Base-by-base conservation (phyloP, 345 rosid genomes). In the Populus tremula region DNA sequence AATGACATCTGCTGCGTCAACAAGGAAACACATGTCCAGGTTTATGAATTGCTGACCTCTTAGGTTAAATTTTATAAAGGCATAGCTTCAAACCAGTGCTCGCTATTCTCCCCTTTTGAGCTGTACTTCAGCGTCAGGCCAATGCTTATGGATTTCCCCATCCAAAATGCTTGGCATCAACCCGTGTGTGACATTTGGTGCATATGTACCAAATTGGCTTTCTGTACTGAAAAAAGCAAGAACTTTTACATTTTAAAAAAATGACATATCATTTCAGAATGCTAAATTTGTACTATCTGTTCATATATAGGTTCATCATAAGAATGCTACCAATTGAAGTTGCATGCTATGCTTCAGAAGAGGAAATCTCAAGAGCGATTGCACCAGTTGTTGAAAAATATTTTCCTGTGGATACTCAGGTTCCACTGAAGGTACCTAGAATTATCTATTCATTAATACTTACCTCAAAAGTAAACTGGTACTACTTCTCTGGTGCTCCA, bases 21-120 rank as follows among this genome's bases (percentile, higher is more conserved):
- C 97, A 16, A 91, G 85, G 85, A 96, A 92, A 41, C 97, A 93
- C 82, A 86, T 94, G 91, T 96, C 99, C 68, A 96, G 99, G 99
- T 96, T 81, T 59, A 53, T 76, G 36, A 54, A 62, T 78, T 77
- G 69, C 68, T 59, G 12, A 33, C 27, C 41, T 67, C 12, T 66
- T 54, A 45, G 14, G 47, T 80, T 63, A 43, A 64, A 41, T 69
- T 65, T n/a, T 14, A 61, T 39, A 61, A 54, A 33, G 21, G 14
- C 41, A 20, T 59, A 21, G n/a, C 33, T 70, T 54, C 66, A 29
- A 38, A 65, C n/a, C 20, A 29, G 25, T 39, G 68, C 39, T 61
- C 31, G 1, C 27, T 39, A 17, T 27, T 50, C 41, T 29, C 35
- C 16, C 43, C 67, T 8, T 67, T 1, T 62, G 18, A 35, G 49